Base-by-base conservation (phyloP, 1,284 basidiomycete genomes). In the Spongispora temasekensis region DNA sequence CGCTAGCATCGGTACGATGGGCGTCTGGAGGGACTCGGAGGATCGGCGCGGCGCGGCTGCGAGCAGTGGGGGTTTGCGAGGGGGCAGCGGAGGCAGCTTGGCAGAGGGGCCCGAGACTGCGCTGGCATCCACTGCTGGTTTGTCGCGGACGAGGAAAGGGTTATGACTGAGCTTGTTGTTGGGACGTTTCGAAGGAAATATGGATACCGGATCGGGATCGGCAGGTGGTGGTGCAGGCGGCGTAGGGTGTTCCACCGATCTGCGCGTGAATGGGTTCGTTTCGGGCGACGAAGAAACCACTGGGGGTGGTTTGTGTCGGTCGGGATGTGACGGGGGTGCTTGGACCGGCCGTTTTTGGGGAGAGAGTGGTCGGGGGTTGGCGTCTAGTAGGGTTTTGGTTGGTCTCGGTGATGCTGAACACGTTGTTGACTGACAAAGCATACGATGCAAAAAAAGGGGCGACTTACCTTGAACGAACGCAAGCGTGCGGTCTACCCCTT, bases 401-500 rank as follows among this genome's bases (percentile, higher is more conserved):
- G 55, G 35, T 35, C 34, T 58, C 5, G 64, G 66, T 23, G 63
- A 65, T 25, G 72, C 71, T 75, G 53, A 7, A 31, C 17, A 19
- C 8, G 32, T 37, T 6, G 28, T 10, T n/a, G n/a, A n/a, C n/a
- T n/a, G n/a, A n/a, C n/a, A n/a, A n/a, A n/a, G 15, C 9, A 35
- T 15, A 19, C 10, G 19, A 12, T 27, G n/a, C 60, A 28, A 9
- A 50, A 19, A 44, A 55, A 30, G 31, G 54, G 28, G 50, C 21
- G 19, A 59, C 81, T 62, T 62, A 90, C 90, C 86, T 79, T 91
- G 89, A 2, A 88, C 80, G 66, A 91, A 91, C 0, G 87, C 89
- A 34, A 90, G 78, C 13, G 77, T 77, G 42, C 83, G 76, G 61
- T 89, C 87, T 2, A 89, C 71, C 8, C 81, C 79, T 61, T 81